Conservation (phyloP, 2,329 filamentous ascomycete genomes). For the Calonectria montana region DNA sequence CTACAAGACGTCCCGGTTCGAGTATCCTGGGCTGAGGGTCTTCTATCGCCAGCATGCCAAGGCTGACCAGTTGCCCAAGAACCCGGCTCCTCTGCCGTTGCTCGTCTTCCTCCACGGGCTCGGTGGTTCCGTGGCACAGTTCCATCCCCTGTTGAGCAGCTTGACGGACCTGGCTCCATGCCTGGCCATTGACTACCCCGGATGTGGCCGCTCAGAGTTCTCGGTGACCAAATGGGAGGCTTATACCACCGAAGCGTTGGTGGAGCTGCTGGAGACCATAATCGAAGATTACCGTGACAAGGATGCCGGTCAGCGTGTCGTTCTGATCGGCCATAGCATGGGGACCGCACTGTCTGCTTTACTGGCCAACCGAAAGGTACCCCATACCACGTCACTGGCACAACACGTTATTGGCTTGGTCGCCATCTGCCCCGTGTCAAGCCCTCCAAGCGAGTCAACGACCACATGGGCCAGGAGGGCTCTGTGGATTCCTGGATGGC, state of each 20-base stretch:
- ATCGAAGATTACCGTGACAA: conserved; percentile 80
- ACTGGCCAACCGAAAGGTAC: conserved; percentile 63
- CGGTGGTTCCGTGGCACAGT: conserved; percentile 92
- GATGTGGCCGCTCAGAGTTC: conserved; percentile 86
- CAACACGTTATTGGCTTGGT: conserved; percentile 79
- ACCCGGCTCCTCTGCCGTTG: conserved; percentile 81
- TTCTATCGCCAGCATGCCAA: conserved; percentile 88
- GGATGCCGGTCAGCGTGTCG: conserved; percentile 74
- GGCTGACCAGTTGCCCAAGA: conserved; percentile 79
- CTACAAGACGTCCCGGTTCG: conserved; percentile 77
- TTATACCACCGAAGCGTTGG: conserved; percentile 81
- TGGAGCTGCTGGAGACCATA: conserved; percentile 78
- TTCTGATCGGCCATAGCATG: conserved; percentile 91
- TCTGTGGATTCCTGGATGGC: conserved; percentile 74
- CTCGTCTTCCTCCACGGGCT: conserved; percentile 93
- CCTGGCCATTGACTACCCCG: conserved; percentile 86
- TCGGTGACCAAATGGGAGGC: conserved; percentile 77
- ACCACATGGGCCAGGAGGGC: conserved; percentile 62
- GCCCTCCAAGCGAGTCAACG: conserved; percentile 65
- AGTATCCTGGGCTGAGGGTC: conserved; percentile 81
- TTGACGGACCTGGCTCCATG: conserved; percentile 86
- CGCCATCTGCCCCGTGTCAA: conserved; percentile 82
- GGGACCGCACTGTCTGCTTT: conserved; percentile 83
- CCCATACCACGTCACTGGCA: conserved; percentile 64
- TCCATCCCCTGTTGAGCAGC: conserved; percentile 82